Percentiles rank a stretch among this genome's conserved stretches.
Conservation (phyloP, 1,139 yeast species). For the Arxiozyma bovina region DNA sequence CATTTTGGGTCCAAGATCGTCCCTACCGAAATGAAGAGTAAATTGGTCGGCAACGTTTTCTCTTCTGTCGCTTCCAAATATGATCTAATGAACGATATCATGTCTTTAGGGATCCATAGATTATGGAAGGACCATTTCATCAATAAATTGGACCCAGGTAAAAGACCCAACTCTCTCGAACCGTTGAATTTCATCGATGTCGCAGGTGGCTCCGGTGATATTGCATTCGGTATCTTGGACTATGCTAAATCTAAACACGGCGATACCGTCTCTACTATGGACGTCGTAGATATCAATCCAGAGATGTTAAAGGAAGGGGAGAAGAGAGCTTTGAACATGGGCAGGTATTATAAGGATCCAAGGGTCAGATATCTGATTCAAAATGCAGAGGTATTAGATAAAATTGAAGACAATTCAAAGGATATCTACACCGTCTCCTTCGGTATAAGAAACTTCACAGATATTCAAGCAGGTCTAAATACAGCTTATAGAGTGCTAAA, state of each 20-base stretch:
- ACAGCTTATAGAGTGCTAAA: slow-evolving; percentile 90
- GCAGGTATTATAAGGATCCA: slow-evolving; percentile 42
- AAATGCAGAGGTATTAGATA: slow-evolving; percentile 84
- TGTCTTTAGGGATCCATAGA: slow-evolving; percentile 93
- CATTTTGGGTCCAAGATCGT: slow-evolving; percentile 92
- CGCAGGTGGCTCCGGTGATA: slow-evolving; percentile 99
- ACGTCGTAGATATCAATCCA: slow-evolving; percentile 87
- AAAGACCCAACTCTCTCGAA: slow-evolving; percentile 70
- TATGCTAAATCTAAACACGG: slow-evolving; percentile 77
- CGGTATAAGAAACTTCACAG: slow-evolving; percentile 93
- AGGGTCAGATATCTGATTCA: slow-evolving; percentile 79
- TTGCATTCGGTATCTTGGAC: slow-evolving; percentile 88
- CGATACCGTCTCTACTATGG: slow-evolving; percentile 73
- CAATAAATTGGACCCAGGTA: slow-evolving; percentile 83
- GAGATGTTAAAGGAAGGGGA: slow-evolving; percentile 95
- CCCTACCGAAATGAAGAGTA: slow-evolving; percentile 71
- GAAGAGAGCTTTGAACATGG: slow-evolving; percentile 49
- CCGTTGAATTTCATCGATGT: slow-evolving; percentile 88
- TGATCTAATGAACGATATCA: slow-evolving; percentile 95
- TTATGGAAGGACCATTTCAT: slow-evolving; percentile 92
- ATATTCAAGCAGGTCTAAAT: slow-evolving; percentile 84
- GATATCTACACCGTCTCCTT: slow-evolving; percentile 95
- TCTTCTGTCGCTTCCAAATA: slow-evolving; percentile 91
- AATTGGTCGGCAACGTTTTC: slow-evolving; percentile 80
- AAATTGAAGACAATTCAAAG: slow-evolving; percentile 76